Evolutionary conservation across 83 land plant species (phyloP), one percentile per base, ranked within the genome.

Genomic region (Isoetes engelmannii): DNA sequence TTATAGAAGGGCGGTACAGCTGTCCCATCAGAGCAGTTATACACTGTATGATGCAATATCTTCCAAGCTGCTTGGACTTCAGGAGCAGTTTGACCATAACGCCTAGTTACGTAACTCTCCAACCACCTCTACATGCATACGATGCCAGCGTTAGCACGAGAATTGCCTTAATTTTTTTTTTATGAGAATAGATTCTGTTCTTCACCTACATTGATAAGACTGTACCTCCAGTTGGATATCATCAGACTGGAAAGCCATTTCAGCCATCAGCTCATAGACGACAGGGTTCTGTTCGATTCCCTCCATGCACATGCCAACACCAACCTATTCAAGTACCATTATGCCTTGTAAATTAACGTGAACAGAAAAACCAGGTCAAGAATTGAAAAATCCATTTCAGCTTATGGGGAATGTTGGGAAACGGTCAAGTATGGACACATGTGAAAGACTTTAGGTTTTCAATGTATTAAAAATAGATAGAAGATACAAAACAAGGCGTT

Each of bases 241-340:
- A 37, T 83, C 69, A 45, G 71, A 65, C 12, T 82, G 92, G 67
- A 90, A 93, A 70, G 98, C 96, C 98, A 93, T 93, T 79, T 93
- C 98, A 57, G 96, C 81, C 98, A 93, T 93, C 47, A 89, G 83
- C 61, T 93, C 98, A 80, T 89, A 93, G 37, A 90, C 96, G 71
- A 93, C 96, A 12, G 98, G 98, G 72, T 93, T 93, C 7, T 93
- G 98, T 70, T 93, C 92, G 28, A 87, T 90, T 71, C 98, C 98
- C 82, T 93, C 98, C 98, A 93, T 93, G 82, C 98, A 93, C 98
- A 93, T 87, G 74, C 98, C 98, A 72, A 93, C 89, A 67, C 98
- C 98, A 79, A 93, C 89, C 98, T 92, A 58, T 6, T 28, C 37
- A 28, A 28, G 37, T 28, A 28, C 37, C 37, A 28, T 28, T 28